Evolutionary conservation across 2,329 filamentous ascomycete genomes (phyloP).

Genomic region (Colletotrichum tropicale): DNA sequence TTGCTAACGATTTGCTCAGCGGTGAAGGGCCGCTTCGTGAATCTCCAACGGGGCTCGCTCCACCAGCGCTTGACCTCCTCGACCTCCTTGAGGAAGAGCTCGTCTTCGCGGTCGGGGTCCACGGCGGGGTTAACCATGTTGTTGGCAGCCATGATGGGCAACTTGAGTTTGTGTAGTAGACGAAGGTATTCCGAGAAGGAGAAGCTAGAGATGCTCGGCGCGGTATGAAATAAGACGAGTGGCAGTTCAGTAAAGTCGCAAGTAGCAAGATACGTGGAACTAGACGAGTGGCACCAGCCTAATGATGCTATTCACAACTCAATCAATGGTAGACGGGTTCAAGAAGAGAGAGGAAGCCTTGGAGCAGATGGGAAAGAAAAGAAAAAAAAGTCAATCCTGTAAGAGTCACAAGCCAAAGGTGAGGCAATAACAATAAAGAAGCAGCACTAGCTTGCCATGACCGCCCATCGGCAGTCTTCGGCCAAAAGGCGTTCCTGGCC

Average conservation of each 20-base stretch:
- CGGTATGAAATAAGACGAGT: background rate
- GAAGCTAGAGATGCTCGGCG: background rate
- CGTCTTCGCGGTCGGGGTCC: slow-evolving; percentile 62
- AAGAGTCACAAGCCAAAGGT: slow-evolving; percentile 25
- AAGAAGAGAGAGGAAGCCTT: background rate
- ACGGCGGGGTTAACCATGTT: slow-evolving; percentile 66
- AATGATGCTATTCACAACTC: slow-evolving; percentile 20
- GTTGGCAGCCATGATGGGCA: slow-evolving; percentile 59
- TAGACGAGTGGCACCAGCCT: background rate
- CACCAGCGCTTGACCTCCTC: slow-evolving; percentile 93
- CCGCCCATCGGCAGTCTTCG: slow-evolving; percentile 18
- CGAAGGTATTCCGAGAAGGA: background rate
- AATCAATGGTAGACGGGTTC: background rate
- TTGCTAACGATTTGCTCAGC: slow-evolving; percentile 97
- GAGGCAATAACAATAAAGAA: slow-evolving; percentile 2
- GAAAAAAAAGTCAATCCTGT: slow-evolving; percentile 15
- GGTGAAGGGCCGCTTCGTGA: slow-evolving; percentile 91
- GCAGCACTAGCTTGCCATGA: slow-evolving; percentile 15
- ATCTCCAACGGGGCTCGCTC: slow-evolving; percentile 87
- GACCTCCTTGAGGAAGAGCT: slow-evolving; percentile 82
- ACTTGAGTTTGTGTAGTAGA: background rate
- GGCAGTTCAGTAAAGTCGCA: background rate
- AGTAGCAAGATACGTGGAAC: background rate
- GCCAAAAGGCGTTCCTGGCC: slow-evolving; percentile 21
- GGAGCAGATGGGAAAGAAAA: slow-evolving; percentile 16